A percentile compares a stretch with the other conserved stretches of the same genome.
phyloP scores from a whole-genome alignment of 768 basidiomycete genomes.

The Polyporus arcularius region DNA sequence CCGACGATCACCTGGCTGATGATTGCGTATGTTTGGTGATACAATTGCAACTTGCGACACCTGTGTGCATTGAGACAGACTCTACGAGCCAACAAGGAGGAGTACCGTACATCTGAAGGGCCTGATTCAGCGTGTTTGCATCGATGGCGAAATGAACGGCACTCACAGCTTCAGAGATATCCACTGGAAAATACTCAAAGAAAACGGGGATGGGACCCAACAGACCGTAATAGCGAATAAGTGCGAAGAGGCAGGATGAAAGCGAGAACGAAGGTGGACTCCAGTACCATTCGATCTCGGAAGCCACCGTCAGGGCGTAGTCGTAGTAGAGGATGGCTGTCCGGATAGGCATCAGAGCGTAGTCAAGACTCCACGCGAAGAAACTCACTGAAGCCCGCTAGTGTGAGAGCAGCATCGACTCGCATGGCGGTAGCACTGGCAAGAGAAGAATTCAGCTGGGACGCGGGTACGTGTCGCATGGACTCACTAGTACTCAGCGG shows the following conservation, averaged over 20 bases:
- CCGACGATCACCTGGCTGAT: slow-evolving; percentile 7
- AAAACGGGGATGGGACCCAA: slow-evolving; percentile 25
- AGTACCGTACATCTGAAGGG: too few species aligned
- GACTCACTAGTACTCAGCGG: background rate
- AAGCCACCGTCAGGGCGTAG: slow-evolving; percentile 44
- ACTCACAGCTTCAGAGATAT: slow-evolving; percentile 8
- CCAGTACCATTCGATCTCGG: slow-evolving; percentile 51
- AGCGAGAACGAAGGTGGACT: slow-evolving; percentile 7
- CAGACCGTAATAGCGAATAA: slow-evolving; percentile 25
- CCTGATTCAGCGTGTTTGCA: too few species aligned
- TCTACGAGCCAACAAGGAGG: too few species aligned
- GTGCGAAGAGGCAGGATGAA: slow-evolving; percentile 21
- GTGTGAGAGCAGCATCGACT: slow-evolving; percentile 5
- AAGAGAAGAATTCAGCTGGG: background rate
- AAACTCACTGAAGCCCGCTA: background rate
- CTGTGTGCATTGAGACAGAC: background rate
- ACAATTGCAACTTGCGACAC: slow-evolving; percentile 9
- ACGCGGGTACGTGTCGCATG: background rate
- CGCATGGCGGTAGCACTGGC: slow-evolving; percentile 2
- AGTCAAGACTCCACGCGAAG: too few species aligned
- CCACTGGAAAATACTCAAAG: slow-evolving; percentile 7
- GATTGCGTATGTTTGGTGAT: slow-evolving; percentile 9
- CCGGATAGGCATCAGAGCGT: too few species aligned
- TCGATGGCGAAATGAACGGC: too few species aligned
- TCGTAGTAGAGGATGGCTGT: slow-evolving; percentile 43